Conservation (phyloP, 192 early-diverging fungal genomes). For the Backusella mclennaniae region DNA sequence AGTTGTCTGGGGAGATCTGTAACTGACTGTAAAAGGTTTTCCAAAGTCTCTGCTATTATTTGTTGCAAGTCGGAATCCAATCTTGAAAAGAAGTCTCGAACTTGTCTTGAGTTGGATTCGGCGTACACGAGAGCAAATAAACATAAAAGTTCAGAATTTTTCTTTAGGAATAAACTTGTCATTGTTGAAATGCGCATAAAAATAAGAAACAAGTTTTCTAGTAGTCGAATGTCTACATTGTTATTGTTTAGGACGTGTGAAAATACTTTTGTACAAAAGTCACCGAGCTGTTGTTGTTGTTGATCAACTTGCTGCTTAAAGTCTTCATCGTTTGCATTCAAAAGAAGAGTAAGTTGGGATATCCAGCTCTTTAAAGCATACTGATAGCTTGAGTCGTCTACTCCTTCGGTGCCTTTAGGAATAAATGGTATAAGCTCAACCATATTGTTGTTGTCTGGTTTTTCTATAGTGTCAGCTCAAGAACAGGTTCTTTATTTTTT, state of each 20-base stretch:
- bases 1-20: neutral
- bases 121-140: neutral
- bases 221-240: neutral
- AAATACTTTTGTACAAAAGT: conserved; percentile 1
- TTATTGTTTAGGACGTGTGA: neutral
- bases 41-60: neutral
- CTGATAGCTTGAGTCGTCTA: neutral
- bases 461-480: neutral
- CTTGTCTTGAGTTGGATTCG: conserved; percentile 7
- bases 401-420: neutral
- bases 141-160: neutral
- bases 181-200: conserved; percentile 4
- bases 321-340: neutral
- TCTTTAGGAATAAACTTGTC: neutral
- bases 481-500: neutral
- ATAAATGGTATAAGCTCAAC: conserved; percentile 5
- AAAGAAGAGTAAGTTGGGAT: neutral
- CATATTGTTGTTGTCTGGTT: neutral
- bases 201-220: conserved; percentile 1
- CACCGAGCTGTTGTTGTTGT: neutral
- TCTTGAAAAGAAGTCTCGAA: neutral
- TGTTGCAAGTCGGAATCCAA: neutral
- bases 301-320: conserved; percentile 2
- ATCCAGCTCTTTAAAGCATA: neutral
- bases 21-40: neutral